Evolutionary conservation across 139 green algal species (phyloP).

Genomic region (Chlorella sp.): DNA sequence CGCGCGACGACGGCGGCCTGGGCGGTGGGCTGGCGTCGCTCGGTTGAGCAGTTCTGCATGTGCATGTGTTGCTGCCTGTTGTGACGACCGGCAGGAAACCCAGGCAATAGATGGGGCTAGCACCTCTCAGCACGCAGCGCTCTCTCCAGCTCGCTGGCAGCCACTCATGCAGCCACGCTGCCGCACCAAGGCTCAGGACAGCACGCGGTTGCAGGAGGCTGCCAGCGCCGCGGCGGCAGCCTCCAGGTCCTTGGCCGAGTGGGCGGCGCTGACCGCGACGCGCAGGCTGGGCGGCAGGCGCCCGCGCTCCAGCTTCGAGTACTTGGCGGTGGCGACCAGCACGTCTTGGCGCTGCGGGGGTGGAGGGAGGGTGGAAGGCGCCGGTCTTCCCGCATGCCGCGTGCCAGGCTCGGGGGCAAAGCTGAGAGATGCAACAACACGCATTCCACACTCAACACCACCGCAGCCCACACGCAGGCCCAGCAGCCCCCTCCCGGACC

Average conservation of each 20-base stretch:
- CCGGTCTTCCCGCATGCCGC: no score
- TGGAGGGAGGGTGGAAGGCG: no score
- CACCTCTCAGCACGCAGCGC: neutral
- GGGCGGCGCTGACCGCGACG: constrained; percentile 51
- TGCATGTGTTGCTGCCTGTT: neutral
- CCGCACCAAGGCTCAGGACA: constrained; percentile 3
- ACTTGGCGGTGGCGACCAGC: constrained; percentile 54
- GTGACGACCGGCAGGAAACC: neutral
- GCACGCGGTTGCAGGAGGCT: constrained; percentile 41
- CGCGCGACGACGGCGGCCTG: neutral
- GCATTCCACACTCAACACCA: no score
- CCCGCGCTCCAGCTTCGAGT: constrained; percentile 56
- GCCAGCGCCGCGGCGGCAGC: constrained; percentile 48
- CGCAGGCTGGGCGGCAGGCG: constrained; percentile 41
- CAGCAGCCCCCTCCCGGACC: no score
- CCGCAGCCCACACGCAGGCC: no score
- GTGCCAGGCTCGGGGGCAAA: no score
- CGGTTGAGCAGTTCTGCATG: neutral
- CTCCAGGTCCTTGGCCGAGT: constrained; percentile 50
- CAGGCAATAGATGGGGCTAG: neutral
- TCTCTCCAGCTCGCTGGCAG: no score
- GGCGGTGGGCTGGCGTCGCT: neutral
- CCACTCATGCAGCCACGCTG: neutral
- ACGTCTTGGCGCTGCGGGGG: constrained; percentile 46
- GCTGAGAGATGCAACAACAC: no score